These are phyloP conservation scores for Discostella stelligeroides DNA, from an alignment of 108 stramenopile species.

Conservation along the genomic window DNA sequence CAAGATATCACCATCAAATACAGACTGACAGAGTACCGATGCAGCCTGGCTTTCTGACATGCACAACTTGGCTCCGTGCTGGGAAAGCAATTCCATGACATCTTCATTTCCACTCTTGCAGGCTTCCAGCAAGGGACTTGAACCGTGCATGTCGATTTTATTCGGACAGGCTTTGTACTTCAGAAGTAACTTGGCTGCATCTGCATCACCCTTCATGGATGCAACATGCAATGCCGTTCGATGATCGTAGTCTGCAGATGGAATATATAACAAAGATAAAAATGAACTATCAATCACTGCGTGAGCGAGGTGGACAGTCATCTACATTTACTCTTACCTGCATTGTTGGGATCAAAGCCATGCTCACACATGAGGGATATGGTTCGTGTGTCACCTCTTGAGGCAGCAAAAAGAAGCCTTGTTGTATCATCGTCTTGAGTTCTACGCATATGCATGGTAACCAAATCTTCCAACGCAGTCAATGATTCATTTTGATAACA, in stretches of 20 bases:
- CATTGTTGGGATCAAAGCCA: conserved; percentile 71
- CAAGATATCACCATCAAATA: conserved; percentile 55
- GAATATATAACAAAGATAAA: no score
- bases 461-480: conserved; percentile 52
- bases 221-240: conserved; percentile 77
- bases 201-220: conserved; percentile 71
- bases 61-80: conserved; percentile 45
- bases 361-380: conserved; percentile 68
- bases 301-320: no score
- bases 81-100: conserved; percentile 40
- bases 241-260: conserved; percentile 72
- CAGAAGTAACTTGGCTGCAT: conserved; percentile 55
- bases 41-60: conserved; percentile 53
- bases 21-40: conserved; percentile 50
- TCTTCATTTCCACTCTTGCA: conserved; percentile 62
- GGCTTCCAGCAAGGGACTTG: conserved; percentile 64
- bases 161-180: conserved; percentile 65
- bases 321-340: no score
- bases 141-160: conserved; percentile 66
- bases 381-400: conserved; percentile 65
- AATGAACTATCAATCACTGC: no score
- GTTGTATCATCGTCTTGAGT: conserved; percentile 71
- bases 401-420: conserved; percentile 64
- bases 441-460: conserved; percentile 66
- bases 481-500: conserved; percentile 13